Percentiles rank a stretch among this genome's conserved stretches.
Conservation (phyloP, 208 protist species). For the Trypanosoma congolense region DNA sequence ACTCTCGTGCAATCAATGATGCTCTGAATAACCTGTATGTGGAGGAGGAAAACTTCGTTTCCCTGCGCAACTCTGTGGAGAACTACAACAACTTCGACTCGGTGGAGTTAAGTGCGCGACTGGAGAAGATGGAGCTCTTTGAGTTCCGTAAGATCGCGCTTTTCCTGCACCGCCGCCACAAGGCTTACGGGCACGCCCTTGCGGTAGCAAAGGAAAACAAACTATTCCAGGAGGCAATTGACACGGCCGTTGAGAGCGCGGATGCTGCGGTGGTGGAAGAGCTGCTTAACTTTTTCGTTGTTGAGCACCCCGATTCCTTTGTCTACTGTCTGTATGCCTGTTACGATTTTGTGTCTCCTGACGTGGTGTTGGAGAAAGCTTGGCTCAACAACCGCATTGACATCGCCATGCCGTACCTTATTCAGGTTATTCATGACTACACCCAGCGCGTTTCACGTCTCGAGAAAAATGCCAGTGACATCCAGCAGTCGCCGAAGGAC, state of each 20-base stretch:
- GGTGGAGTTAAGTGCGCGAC: slow-evolving; percentile 91
- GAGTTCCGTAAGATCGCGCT: slow-evolving; percentile 99
- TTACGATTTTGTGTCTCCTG: slow-evolving; percentile 94
- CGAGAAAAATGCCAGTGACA: slow-evolving; percentile 75
- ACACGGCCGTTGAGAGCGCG: slow-evolving; percentile 94
- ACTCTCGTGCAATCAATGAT: slow-evolving; percentile 96
- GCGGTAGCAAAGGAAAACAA: slow-evolving; percentile 96
- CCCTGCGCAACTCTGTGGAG: slow-evolving; percentile 94
- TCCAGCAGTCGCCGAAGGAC: slow-evolving; percentile 83
- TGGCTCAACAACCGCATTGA: slow-evolving; percentile 98
- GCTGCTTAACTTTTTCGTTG: slow-evolving; percentile 98
- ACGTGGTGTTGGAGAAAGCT: slow-evolving; percentile 97
- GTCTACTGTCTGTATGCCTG: slow-evolving; percentile 96
- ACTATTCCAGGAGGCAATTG: slow-evolving; percentile 98
- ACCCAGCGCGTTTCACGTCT: slow-evolving; percentile 80
- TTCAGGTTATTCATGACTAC: slow-evolving; percentile 96
- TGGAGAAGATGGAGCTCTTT: slow-evolving; percentile 98
- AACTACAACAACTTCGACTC: slow-evolving; percentile 96
- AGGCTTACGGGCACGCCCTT: slow-evolving; percentile 89
- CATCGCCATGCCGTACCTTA: slow-evolving; percentile 99
- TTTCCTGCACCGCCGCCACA: slow-evolving; percentile 95
- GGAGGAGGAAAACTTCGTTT: slow-evolving; percentile 98
- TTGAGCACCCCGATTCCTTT: slow-evolving; percentile 94
- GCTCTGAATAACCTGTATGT: slow-evolving; percentile 98
- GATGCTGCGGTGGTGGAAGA: slow-evolving; percentile 90